Base-by-base conservation (phyloP, 2,329 filamentous ascomycete species). In the Podosphaera fusca region DNA sequence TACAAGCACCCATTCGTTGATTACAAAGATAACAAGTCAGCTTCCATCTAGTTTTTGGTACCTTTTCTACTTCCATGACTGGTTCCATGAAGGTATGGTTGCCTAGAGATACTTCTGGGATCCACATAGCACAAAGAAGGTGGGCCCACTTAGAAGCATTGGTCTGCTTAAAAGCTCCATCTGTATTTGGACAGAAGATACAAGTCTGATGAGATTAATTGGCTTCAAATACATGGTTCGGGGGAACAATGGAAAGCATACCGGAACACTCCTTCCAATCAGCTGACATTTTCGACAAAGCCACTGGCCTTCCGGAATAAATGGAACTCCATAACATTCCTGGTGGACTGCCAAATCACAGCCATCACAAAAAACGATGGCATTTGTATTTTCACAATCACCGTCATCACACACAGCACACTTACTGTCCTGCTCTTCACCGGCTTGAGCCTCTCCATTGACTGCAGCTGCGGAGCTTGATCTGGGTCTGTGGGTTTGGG, bases 351-450 rank as follows among this genome's bases (percentile, higher is more conserved):
- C 92, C 55, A 98, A 74, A 70, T 98, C 94, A 70, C 92, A 98
- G 2, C 92, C 92, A 67, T 98, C 92, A 68, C 92, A 98, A 67
- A 98, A 98, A 30, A 98, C 92, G 65, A 98, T 98, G 0, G 92
- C 92, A 67, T 98, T 98, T 30, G 92, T 94, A 69, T 98, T 98
- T 71, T 98, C 92, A 67, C 92, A 98, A 67, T 98, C 92, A n/a
- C 92, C 92, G 66, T 98, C 92, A 67, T 98, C 92, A 68, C 92
- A 98, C 58, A 98, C 94, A 30, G 87, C 89, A 67, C 92, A 98
- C 69, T 95, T 96, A 64, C 85, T 95, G 69, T 98, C 92, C 64
- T 92, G 89, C 69, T 96, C 90, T 70, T 96, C 92, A 29, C 87
- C 87, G 34, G 78, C 81, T 61, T 84, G 80, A 50, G 85, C 83